Evolutionary conservation across 257 asterid species (phyloP).

Genomic region (Nyctanthes arbortristis): DNA sequence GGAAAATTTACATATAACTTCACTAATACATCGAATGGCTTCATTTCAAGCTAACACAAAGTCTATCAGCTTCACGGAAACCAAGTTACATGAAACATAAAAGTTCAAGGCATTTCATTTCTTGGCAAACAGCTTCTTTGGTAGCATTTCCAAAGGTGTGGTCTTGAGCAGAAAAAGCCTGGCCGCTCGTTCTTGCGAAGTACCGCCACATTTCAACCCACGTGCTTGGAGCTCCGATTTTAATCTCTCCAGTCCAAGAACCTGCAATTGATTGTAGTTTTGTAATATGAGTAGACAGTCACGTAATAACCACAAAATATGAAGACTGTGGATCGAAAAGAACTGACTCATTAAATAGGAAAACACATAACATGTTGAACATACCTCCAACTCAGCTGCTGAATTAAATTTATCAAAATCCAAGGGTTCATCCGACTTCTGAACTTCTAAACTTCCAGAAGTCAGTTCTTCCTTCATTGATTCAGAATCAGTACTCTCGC

Average conservation of each 20-base stretch:
- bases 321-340: not conserved
- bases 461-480: conserved; percentile 34
- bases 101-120: conserved; percentile 47
- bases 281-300: not conserved
- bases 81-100: not conserved
- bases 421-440: conserved; percentile 44
- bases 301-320: not conserved
- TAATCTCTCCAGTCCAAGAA: conserved; percentile 74
- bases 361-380: not conserved
- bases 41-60: not conserved
- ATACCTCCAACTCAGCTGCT: conserved; percentile 68
- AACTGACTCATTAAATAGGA: not conserved
- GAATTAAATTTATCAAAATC: conserved; percentile 59
- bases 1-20: not conserved
- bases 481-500: conserved; percentile 20
- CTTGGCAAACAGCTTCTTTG: conserved; percentile 86
- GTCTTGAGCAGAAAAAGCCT: conserved; percentile 69
- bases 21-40: not conserved
- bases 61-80: not conserved
- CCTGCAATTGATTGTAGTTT: conserved; percentile 34
- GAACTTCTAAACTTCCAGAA: conserved; percentile 23
- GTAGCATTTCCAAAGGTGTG: conserved; percentile 69
- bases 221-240: conserved; percentile 73
- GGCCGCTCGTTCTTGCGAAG: conserved; percentile 77
- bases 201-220: conserved; percentile 84